Conservation (phyloP, 352 stramenopile genomes). For the Elongisporangium anandrum region DNA sequence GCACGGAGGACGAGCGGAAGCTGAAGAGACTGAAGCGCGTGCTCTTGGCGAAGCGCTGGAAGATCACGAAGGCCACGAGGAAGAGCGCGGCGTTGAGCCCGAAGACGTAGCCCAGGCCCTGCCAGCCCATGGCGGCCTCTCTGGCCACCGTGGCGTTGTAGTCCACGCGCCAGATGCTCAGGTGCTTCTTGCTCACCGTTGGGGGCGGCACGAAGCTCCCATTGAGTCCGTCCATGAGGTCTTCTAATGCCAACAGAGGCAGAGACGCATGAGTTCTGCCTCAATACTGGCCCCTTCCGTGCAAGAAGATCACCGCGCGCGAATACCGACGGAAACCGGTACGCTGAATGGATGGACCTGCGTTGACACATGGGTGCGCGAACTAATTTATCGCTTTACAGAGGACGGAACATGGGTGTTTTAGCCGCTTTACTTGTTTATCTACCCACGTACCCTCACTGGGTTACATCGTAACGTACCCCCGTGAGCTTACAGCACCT, state of each 20-base stretch:
- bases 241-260: too few relatives aligned
- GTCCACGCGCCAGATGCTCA: conserved; percentile 72
- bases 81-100: conserved; percentile 71
- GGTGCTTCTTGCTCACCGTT: conserved; percentile 16
- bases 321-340: too few relatives aligned
- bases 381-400: neutral
- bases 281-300: too few relatives aligned
- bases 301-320: too few relatives aligned
- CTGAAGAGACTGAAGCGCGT: conserved; percentile 73
- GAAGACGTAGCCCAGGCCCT: conserved; percentile 75
- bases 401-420: neutral
- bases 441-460: neutral
- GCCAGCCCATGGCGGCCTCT: conserved; percentile 74
- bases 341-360: too few relatives aligned
- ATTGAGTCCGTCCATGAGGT: too few relatives aligned
- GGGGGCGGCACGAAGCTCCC: conserved; percentile 2
- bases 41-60: conserved; percentile 57
- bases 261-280: too few relatives aligned
- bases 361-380: neutral
- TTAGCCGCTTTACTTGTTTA: neutral
- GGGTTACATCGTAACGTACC: neutral
- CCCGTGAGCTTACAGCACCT: conserved; percentile 71
- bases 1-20: conserved; percentile 48
- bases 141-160: conserved; percentile 75
- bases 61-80: conserved; percentile 51